These are phyloP conservation scores for Plectosphaerella sp. DNA, from an alignment of 2,329 filamentous ascomycete species.

Conservation along the genomic window DNA sequence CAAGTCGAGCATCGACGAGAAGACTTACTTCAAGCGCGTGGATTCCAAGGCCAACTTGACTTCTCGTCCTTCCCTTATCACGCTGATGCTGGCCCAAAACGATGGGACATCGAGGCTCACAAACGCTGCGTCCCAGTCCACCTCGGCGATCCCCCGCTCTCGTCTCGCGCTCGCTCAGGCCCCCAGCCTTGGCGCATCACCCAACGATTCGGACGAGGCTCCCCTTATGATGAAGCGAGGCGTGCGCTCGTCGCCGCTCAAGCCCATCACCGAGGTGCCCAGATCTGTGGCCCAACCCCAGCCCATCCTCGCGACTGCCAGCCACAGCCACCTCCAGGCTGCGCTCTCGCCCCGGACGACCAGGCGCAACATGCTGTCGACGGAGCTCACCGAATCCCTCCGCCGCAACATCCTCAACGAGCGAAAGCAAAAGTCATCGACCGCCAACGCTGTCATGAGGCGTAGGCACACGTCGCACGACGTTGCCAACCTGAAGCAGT, in stretches of 20 bases:
- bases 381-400: conserved; percentile 89
- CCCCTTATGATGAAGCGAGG: conserved; percentile 62
- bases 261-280: conserved; percentile 58
- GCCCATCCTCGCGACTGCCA: conserved; percentile 70
- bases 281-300: conserved; percentile 57
- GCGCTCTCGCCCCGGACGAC: conserved; percentile 89
- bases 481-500: conserved; percentile 81
- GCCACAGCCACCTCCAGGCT: conserved; percentile 57
- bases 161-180: conserved; percentile 30
- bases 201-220: conserved; percentile 58
- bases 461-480: conserved; percentile 87
- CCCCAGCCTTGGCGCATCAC: conserved; percentile 41
- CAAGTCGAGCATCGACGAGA: conserved; percentile 77
- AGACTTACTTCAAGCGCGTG: conserved; percentile 80
- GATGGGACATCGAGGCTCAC: conserved; percentile 67
- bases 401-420: conserved; percentile 92
- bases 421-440: conserved; percentile 87
- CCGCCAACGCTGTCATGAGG: conserved; percentile 83
- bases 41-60: conserved; percentile 82
- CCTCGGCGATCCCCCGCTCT: conserved; percentile 66
- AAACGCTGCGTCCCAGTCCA: conserved; percentile 61
- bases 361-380: conserved; percentile 90
- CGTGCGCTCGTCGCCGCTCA: conserved; percentile 41
- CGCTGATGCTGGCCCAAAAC: conserved; percentile 76
- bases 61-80: conserved; percentile 83